These are phyloP conservation scores for Hymenoscyphus scutula DNA, from an alignment of 2,329 filamentous ascomycete genomes.

Conservation along the genomic window DNA sequence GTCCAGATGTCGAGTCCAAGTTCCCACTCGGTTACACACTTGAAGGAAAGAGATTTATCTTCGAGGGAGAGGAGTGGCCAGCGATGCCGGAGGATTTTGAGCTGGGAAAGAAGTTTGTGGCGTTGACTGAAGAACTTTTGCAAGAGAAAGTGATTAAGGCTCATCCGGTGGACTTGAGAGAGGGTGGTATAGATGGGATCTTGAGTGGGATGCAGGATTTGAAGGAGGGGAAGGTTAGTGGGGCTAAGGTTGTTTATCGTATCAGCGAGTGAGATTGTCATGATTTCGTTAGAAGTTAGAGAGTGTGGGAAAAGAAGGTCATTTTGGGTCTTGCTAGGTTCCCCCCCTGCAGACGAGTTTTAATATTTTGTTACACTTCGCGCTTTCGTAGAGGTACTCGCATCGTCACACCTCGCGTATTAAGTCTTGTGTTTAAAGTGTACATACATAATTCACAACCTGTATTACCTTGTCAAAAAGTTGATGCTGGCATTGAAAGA, in stretches of 20 bases:
- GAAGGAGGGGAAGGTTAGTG: slow-evolving; percentile 35
- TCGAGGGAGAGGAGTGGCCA: slow-evolving; percentile 18
- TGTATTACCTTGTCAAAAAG: too few species aligned
- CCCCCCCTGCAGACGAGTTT: too few species aligned
- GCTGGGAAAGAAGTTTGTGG: slow-evolving; percentile 38
- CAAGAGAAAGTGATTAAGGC: slow-evolving; percentile 36
- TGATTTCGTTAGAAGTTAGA: neutral
- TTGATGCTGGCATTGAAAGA: too few species aligned
- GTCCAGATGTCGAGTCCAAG: slow-evolving; percentile 31
- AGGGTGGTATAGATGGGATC: slow-evolving; percentile 21
- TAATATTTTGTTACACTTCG: too few species aligned
- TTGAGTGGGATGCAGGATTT: slow-evolving; percentile 21
- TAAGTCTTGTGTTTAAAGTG: too few species aligned
- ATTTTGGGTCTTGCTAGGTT: too few species aligned
- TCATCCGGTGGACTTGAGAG: slow-evolving; percentile 29
- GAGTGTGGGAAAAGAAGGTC: too few species aligned
- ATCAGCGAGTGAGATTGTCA: slow-evolving; percentile 5
- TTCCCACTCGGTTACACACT: slow-evolving; percentile 41
- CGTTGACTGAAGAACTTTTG: slow-evolving; percentile 36
- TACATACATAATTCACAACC: too few species aligned
- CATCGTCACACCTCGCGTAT: too few species aligned
- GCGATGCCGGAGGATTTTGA: slow-evolving; percentile 33
- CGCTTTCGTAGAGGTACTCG: too few species aligned
- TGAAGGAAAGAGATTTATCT: slow-evolving; percentile 37
- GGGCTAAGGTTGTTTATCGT: slow-evolving; percentile 42